Evolutionary conservation across 1,284 basidiomycete genomes (phyloP), one percentile per base, ranked within the genome.

Genomic region (Ganoderma resinaceum): DNA sequence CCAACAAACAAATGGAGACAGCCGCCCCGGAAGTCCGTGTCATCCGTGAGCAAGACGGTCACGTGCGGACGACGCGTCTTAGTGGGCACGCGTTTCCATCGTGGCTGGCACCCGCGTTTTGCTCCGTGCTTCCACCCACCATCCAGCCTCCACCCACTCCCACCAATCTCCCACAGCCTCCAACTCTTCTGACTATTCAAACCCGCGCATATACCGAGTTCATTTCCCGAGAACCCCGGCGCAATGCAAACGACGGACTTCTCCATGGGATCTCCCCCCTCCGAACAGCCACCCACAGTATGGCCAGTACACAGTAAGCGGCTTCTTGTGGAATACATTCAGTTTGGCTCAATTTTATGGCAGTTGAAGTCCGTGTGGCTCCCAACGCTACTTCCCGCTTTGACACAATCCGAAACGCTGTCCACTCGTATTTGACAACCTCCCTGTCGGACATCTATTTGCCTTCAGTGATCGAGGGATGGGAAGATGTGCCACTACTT

Each of bases 311-410:
- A 91, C 70, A 81, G 90, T 89, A 70, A 70, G 85, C 70, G 23
- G 23, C 55, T 31, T 53, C n/a, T 43, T 12, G 16, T 20, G 29
- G 16, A 26, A 62, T 11, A 0, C 29, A n/a, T 40, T 37, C 4
- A 64, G 29, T 61, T 23, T 61, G 23, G n/a, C 60, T 29, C 58
- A n/a, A n/a, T 40, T 46, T 35, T 61, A 12, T 31, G 66, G 38
- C 73, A 97, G 95, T 97, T 76, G 95, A 97, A 83, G 95, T 95
- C 6, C 88, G 95, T 58, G 83, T 96, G 33, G 83, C 86, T 52
- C 80, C 88, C 2, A 84, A 86, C 63, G 87, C 92, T 20, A 89
- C 90, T 14, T 84, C 91, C 33, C 87, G 92, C 6, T 90, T 91
- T 77, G 92, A 94, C 69, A 88, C 89, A 23, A 87, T 96, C 67